Percentiles rank a stretch among this genome's conserved stretches.
phyloP scores from a whole-genome alignment of 306 rosid species.

The Nissolia schottii region DNA sequence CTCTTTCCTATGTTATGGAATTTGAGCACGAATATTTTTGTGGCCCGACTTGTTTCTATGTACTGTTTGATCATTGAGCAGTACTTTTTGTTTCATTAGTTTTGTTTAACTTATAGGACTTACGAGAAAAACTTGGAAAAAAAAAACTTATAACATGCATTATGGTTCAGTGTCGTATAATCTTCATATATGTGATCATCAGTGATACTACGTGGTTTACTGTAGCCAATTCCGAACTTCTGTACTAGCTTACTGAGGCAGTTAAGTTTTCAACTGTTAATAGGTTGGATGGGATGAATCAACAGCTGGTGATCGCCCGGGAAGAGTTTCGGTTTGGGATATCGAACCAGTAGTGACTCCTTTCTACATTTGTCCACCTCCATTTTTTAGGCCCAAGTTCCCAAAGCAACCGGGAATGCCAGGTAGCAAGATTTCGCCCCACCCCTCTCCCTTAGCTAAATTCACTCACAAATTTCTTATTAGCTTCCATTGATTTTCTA shows the following conservation, averaged over 20 bases:
- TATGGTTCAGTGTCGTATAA: background rate
- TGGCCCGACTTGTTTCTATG: too few species aligned
- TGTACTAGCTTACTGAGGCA: constrained; percentile 8
- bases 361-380: constrained; percentile 96
- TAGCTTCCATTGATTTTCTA: background rate
- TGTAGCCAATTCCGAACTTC: background rate
- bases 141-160: background rate
- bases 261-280: constrained; percentile 18
- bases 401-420: constrained; percentile 96
- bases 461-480: background rate
- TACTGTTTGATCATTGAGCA: background rate
- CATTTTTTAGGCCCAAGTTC: constrained; percentile 92
- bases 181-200: background rate
- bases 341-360: constrained; percentile 96
- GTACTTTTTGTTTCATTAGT: too few species aligned
- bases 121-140: background rate
- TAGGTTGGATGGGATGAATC: constrained; percentile 99
- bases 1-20: background rate
- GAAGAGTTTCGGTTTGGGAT: constrained; percentile 91
- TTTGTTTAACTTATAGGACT: too few species aligned
- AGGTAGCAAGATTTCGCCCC: constrained; percentile 55
- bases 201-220: background rate
- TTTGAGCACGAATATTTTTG: too few species aligned
- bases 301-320: constrained; percentile 89
- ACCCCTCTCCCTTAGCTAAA: background rate